Percentiles rank a stretch among this genome's conserved stretches.
Evolutionary conservation across 768 basidiomycete genomes (phyloP).

Genomic region (Filobasidium floriforme): DNA sequence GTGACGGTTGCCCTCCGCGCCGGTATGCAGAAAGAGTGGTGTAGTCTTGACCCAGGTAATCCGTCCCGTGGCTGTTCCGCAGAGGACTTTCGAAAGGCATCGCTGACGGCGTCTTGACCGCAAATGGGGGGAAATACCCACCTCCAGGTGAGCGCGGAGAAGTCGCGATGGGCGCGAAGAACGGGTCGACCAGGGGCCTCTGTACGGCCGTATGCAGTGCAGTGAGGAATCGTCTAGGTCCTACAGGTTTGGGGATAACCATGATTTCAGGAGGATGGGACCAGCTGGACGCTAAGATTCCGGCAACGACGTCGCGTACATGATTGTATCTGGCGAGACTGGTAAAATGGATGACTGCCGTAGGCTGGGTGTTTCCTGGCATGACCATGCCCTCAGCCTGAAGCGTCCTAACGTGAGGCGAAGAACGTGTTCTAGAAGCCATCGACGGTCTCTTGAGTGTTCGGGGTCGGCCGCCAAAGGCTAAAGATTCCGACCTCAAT

Average conservation of each 20-base stretch:
- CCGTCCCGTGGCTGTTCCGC: neutral
- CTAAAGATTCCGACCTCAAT: constrained; percentile 50
- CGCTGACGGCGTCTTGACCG: neutral
- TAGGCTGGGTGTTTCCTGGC: neutral
- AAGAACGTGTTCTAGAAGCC: constrained; percentile 53
- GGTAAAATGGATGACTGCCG: constrained; percentile 80
- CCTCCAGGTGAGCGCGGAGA: constrained; percentile 72
- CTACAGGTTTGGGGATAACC: constrained; percentile 94
- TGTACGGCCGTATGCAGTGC: constrained; percentile 83
- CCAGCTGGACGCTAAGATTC: constrained; percentile 50
- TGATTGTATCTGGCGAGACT: constrained; percentile 79
- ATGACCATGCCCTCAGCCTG: neutral
- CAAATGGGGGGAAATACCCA: constrained; percentile 46
- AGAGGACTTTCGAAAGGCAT: constrained; percentile 4
- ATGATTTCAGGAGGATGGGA: constrained; percentile 70
- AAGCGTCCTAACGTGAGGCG: constrained; percentile 63
- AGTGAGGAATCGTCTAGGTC: constrained; percentile 85
- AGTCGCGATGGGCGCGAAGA: constrained; percentile 89
- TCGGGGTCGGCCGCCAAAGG: constrained; percentile 31
- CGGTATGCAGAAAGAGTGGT: neutral
- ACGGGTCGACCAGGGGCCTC: constrained; percentile 79
- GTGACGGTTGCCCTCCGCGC: neutral
- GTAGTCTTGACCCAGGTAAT: neutral
- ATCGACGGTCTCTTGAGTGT: constrained; percentile 38
- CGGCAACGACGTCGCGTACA: constrained; percentile 77